phyloP scores from a whole-genome alignment of 164 flowering plant species.

The Paratinospora sagittata region DNA sequence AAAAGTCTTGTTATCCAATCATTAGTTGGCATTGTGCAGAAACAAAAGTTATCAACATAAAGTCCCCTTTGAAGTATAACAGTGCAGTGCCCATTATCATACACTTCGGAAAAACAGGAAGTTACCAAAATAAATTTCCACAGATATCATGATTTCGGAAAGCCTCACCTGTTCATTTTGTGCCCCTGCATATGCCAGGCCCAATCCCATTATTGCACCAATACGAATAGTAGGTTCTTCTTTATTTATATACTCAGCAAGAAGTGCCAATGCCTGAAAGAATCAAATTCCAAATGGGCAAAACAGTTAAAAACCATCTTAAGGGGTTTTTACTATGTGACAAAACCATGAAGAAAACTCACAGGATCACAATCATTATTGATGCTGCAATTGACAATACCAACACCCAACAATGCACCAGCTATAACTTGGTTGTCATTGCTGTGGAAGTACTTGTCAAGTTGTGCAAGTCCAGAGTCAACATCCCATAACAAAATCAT shows the following conservation, averaged over 20 bases:
- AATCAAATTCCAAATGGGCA: background rate
- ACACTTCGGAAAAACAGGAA: background rate
- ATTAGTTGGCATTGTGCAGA: too few species aligned
- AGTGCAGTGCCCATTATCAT: background rate
- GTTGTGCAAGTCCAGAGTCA: slow-evolving; percentile 86
- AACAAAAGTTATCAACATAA: too few species aligned
- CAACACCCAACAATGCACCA: slow-evolving; percentile 91
- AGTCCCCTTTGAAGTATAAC: background rate
- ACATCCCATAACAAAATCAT: slow-evolving; percentile 96
- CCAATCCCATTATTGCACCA: slow-evolving; percentile 96
- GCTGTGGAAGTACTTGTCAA: slow-evolving; percentile 90
- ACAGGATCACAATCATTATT: slow-evolving; percentile 97
- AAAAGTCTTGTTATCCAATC: too few species aligned
- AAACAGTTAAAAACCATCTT: background rate
- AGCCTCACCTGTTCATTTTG: slow-evolving; percentile 71
- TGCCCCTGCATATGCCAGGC: slow-evolving; percentile 89
- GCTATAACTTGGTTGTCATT: slow-evolving; percentile 80
- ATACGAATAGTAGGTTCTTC: slow-evolving; percentile 83
- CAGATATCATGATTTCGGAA: slow-evolving; percentile 1
- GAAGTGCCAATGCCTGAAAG: slow-evolving; percentile 83
- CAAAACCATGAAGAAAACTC: slow-evolving; percentile 20
- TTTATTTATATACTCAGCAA: slow-evolving; percentile 58
- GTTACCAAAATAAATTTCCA: background rate
- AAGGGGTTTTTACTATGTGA: background rate
- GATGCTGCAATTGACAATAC: slow-evolving; percentile 76